Evolutionary conservation across 306 rosid species (phyloP).

Genomic region (Quercus engelmannii): DNA sequence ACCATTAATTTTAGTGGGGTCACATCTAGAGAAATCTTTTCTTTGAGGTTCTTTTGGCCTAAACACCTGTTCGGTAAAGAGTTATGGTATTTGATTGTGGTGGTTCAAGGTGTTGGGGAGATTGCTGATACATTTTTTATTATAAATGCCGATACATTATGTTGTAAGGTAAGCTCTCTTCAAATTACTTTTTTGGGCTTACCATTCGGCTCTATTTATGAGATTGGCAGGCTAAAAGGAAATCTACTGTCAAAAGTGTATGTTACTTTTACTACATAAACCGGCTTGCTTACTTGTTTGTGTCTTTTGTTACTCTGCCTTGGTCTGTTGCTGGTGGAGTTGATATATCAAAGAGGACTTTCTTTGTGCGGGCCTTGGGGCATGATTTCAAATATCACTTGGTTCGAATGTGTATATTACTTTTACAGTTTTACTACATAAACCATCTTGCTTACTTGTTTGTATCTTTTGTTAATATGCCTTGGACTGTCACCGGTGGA

Average conservation of each 20-base stretch:
- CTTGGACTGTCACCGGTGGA: background rate
- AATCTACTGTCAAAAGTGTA: background rate
- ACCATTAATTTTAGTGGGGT: background rate
- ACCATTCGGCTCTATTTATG: background rate
- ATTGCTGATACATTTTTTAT: background rate
- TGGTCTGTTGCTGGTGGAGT: background rate
- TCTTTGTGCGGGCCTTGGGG: background rate
- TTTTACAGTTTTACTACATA: background rate
- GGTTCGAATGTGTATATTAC: background rate
- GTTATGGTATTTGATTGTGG: background rate
- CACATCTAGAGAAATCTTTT: background rate
- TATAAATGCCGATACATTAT: background rate
- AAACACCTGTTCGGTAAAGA: background rate
- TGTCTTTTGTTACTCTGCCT: background rate
- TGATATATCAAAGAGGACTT: background rate
- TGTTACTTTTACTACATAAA: background rate
- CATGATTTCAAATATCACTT: too few relatives aligned
- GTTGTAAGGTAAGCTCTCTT: background rate
- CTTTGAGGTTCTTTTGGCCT: background rate
- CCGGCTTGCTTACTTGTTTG: background rate
- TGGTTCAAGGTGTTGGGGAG: background rate
- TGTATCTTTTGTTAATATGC: background rate
- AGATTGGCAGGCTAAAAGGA: too few relatives aligned
- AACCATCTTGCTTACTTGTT: background rate
- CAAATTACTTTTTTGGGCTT: background rate